These are phyloP conservation scores for Umbelopsis sp. DNA, from an alignment of 192 early-diverging fungal species.

Conservation along the genomic window DNA sequence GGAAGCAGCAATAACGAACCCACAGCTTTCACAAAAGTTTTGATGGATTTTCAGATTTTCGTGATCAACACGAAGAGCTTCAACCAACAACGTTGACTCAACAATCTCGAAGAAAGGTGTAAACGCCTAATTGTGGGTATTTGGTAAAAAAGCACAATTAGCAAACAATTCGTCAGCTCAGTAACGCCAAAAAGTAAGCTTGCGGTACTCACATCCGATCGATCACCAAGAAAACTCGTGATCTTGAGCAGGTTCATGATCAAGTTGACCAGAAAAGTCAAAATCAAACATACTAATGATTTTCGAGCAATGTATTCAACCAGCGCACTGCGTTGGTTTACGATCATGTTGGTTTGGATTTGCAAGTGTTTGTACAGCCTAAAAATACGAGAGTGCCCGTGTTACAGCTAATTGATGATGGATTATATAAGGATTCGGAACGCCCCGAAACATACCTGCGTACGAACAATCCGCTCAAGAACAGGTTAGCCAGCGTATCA, in stretches of 20 bases:
- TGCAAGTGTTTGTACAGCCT: slow-evolving; percentile 36
- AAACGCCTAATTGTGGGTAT: slow-evolving; percentile 19
- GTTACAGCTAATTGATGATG: not conserved
- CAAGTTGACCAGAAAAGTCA: slow-evolving; percentile 35
- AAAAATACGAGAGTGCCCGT: not conserved
- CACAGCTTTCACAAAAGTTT: slow-evolving; percentile 29
- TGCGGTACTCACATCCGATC: slow-evolving; percentile 33
- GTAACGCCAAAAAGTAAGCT: not conserved
- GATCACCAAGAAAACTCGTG: slow-evolving; percentile 34
- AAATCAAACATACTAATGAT: slow-evolving; percentile 33
- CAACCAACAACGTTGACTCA: slow-evolving; percentile 38
- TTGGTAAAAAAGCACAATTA: no score
- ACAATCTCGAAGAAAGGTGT: slow-evolving; percentile 39
- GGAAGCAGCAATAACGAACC: slow-evolving; percentile 67
- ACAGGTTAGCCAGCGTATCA: slow-evolving; percentile 37
- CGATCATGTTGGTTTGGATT: slow-evolving; percentile 2
- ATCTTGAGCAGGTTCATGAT: slow-evolving; percentile 41
- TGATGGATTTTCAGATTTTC: not conserved
- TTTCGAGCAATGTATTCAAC: slow-evolving; percentile 42
- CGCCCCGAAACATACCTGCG: slow-evolving; percentile 22
- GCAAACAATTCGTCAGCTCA: no score
- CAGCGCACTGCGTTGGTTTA: slow-evolving; percentile 25
- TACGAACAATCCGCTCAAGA: slow-evolving; percentile 43
- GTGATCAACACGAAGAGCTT: slow-evolving; percentile 36
- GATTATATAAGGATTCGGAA: not conserved